Conservation (phyloP, 2,329 filamentous ascomycete species). For the Phaeophleospora eucalypticola region DNA sequence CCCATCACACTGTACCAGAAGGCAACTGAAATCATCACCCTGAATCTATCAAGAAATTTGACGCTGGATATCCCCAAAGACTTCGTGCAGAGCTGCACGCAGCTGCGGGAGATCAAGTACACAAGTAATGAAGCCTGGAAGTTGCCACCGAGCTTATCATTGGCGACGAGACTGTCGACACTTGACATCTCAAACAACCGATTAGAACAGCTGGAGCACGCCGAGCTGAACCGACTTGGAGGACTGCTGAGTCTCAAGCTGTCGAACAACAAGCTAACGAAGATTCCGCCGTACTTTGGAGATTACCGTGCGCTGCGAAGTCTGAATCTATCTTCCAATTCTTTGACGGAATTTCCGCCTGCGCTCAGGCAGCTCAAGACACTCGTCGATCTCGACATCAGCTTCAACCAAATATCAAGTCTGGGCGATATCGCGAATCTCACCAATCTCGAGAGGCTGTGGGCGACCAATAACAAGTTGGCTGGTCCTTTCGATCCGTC, state of each 20-base stretch:
- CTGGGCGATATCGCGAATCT: constrained; percentile 78
- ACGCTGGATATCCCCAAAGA: constrained; percentile 91
- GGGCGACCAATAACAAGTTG: constrained; percentile 93
- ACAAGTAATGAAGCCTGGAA: constrained; percentile 89
- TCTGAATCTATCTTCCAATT: constrained; percentile 91
- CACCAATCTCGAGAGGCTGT: constrained; percentile 76
- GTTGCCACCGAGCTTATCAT: constrained; percentile 75
- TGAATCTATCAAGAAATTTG: constrained; percentile 89
- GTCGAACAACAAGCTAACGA: constrained; percentile 83
- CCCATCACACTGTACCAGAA: constrained; percentile 91
- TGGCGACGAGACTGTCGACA: constrained; percentile 77
- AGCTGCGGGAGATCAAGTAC: constrained; percentile 91
- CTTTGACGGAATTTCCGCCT: constrained; percentile 75
- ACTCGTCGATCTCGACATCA: constrained; percentile 88
- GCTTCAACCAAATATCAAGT: constrained; percentile 83
- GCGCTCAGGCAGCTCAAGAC: constrained; percentile 79
- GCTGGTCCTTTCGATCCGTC: constrained; percentile 65
- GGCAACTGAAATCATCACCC: constrained; percentile 84
- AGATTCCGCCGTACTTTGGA: constrained; percentile 76
- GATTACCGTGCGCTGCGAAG: constrained; percentile 74
- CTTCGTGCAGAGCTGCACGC: constrained; percentile 90
- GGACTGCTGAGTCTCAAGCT: constrained; percentile 84
- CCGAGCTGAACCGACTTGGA: constrained; percentile 69
- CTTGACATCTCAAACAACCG: constrained; percentile 94
- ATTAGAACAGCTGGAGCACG: constrained; percentile 79